phyloP scores from a whole-genome alignment of 305 asterid genomes.

The Fraxinus velutina region DNA sequence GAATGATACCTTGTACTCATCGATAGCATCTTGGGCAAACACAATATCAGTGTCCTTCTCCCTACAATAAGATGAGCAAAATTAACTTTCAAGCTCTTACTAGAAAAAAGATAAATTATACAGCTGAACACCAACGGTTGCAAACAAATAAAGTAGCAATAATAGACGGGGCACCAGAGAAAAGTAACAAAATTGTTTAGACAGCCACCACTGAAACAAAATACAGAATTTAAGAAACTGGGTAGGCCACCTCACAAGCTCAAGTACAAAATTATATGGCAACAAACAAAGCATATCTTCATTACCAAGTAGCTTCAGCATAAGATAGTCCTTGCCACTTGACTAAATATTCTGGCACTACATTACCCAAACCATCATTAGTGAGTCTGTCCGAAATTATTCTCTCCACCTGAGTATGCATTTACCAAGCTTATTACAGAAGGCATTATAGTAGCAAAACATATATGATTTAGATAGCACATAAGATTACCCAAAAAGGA shows the following conservation, averaged over 20 bases:
- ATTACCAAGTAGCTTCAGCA: slow-evolving; percentile 99
- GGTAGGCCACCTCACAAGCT: slow-evolving; percentile 18
- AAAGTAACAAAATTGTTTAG: slow-evolving; percentile 3
- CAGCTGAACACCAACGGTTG: slow-evolving; percentile 3
- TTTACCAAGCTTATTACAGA: slow-evolving; percentile 18
- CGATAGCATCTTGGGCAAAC: slow-evolving; percentile 94
- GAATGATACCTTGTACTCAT: slow-evolving; percentile 83
- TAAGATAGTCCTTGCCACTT: slow-evolving; percentile 99
- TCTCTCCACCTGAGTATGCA: slow-evolving; percentile 81
- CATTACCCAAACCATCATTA: slow-evolving; percentile 72
- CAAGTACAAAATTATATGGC: slow-evolving; percentile 25
- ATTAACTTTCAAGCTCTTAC: slow-evolving; percentile 21
- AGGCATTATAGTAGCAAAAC: slow-evolving; percentile 10
- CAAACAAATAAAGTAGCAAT: slow-evolving; percentile 10
- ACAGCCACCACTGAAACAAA: neutral
- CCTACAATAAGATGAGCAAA: slow-evolving; percentile 47
- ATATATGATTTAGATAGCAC: slow-evolving; percentile 7
- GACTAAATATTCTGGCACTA: slow-evolving; percentile 90
- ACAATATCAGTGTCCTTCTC: slow-evolving; percentile 87
- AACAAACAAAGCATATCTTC: neutral
- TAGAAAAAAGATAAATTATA: slow-evolving; percentile 6
- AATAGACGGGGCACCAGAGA: slow-evolving; percentile 13
- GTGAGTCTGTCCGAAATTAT: slow-evolving; percentile 79
- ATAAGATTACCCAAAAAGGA: slow-evolving; percentile 14
- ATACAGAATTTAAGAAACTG: slow-evolving; percentile 16